Conservation (phyloP, 2,329 filamentous ascomycete species). For the Acephala macrosclerotiorum region DNA sequence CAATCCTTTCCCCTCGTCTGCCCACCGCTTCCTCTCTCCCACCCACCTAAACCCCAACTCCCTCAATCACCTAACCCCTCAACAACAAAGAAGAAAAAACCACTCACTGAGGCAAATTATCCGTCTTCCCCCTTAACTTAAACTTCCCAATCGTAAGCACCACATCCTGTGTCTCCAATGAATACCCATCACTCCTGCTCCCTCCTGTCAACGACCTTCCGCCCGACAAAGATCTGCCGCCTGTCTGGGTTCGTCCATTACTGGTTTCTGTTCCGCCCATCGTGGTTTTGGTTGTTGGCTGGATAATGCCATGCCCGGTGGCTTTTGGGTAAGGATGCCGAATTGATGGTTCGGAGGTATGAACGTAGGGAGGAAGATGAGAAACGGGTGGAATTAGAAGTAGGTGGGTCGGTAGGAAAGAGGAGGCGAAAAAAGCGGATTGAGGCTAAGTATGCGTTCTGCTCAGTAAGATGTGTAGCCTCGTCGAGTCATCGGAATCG, state of each 20-base stretch:
- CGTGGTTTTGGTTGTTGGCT: not conserved
- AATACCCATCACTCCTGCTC: constrained; percentile 14
- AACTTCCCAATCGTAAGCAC: constrained; percentile 40
- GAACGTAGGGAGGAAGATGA: not conserved
- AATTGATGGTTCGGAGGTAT: too few species aligned
- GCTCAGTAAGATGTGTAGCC: not conserved
- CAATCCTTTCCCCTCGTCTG: too few species aligned
- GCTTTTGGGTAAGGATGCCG: too few species aligned
- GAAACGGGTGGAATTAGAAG: not conserved
- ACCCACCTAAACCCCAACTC: not conserved
- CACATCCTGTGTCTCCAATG: constrained; percentile 25
- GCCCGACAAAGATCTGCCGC: not conserved
- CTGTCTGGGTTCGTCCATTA: not conserved
- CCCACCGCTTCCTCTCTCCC: not conserved
- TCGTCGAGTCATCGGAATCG: too few species aligned
- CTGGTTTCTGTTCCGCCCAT: not conserved
- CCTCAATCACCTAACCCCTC: too few species aligned
- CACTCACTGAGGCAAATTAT: constrained; percentile 45
- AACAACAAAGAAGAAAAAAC: not conserved
- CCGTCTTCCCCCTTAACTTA: constrained; percentile 44
- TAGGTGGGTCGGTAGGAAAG: not conserved
- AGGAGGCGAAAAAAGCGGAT: not conserved
- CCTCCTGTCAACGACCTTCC: not conserved
- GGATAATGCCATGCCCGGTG: not conserved
- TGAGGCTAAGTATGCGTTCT: not conserved